Conservation (phyloP, 2,329 filamentous ascomycete species). For the Plenodomus lindquistii region DNA sequence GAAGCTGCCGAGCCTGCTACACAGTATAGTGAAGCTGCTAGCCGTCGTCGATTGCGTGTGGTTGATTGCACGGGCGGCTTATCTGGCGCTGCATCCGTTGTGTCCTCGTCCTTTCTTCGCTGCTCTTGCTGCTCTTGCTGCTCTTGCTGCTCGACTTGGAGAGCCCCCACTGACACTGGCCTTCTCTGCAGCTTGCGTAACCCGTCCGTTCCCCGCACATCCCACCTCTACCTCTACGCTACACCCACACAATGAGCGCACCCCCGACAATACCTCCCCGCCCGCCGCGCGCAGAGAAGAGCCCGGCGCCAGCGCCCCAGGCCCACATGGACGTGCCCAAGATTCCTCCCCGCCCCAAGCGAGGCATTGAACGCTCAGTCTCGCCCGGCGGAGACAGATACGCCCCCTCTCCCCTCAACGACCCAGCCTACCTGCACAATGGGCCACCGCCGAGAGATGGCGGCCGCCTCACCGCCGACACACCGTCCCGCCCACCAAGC, state of each 20-base stretch:
- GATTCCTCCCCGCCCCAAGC: slow-evolving; percentile 76
- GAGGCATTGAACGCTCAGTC: slow-evolving; percentile 70
- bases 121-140: slow-evolving; percentile 5
- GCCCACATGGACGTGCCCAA: slow-evolving; percentile 63
- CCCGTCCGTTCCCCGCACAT: slow-evolving; percentile 17
- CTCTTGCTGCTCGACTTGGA: background rate
- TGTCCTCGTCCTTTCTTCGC: slow-evolving; percentile 19
- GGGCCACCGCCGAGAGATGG: slow-evolving; percentile 38
- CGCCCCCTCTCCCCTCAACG: slow-evolving; percentile 84
- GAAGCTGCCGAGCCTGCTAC: slow-evolving; percentile 21
- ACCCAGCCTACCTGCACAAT: slow-evolving; percentile 59
- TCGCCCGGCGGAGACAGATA: slow-evolving; percentile 80
- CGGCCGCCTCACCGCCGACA: slow-evolving; percentile 41
- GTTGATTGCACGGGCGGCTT: slow-evolving; percentile 18
- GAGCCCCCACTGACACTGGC: slow-evolving; percentile 29
- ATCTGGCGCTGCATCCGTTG: slow-evolving; percentile 27
- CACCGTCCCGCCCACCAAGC: slow-evolving; percentile 68
- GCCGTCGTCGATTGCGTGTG: background rate
- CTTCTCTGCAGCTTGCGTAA: slow-evolving; percentile 13
- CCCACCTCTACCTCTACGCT: slow-evolving; percentile 12
- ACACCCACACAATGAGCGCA: slow-evolving; percentile 51
- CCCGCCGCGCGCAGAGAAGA: slow-evolving; percentile 59
- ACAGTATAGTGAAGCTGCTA: slow-evolving; percentile 12
- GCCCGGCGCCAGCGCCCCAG: slow-evolving; percentile 44
- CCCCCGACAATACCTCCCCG: slow-evolving; percentile 63